phyloP scores from a whole-genome alignment of 305 asterid genomes.

The Striga hermonthica region DNA sequence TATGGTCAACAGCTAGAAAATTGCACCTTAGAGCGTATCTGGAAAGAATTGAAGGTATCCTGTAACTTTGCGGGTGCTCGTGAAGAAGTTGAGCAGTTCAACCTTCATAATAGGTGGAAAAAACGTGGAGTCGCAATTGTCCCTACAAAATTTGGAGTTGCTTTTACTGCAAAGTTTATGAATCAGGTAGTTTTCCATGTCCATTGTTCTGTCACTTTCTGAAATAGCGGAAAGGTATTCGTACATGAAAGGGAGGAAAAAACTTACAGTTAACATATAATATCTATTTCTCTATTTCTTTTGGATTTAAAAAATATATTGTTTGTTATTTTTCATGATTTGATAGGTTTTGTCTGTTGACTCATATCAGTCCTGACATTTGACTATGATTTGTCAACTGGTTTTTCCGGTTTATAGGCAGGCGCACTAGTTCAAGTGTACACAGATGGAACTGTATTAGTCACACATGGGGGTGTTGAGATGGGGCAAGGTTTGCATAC shows the following conservation, averaged over 20 bases:
- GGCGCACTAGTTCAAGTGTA: conserved; percentile 97
- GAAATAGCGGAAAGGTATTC: no score
- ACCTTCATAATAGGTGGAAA: conserved; percentile 71
- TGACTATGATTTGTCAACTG: conserved; percentile 23
- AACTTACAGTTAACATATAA: no score
- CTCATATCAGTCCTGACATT: conserved; percentile 11
- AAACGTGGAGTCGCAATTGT: conserved; percentile 84
- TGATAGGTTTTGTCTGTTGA: background rate
- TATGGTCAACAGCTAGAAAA: conserved; percentile 70
- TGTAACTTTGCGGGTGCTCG: conserved; percentile 47
- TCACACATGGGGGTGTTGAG: conserved; percentile 96
- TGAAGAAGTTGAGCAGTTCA: conserved; percentile 65
- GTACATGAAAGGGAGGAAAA: no score
- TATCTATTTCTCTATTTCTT: no score
- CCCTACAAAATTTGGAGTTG: conserved; percentile 92
- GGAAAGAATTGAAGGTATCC: conserved; percentile 74
- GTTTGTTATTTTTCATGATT: background rate
- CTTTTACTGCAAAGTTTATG: conserved; percentile 84
- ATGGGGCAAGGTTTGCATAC: conserved; percentile 99
- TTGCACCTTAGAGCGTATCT: conserved; percentile 68
- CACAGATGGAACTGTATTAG: conserved; percentile 95
- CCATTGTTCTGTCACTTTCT: background rate
- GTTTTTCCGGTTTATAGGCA: conserved; percentile 48
- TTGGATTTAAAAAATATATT: no score
- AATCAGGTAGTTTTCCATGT: conserved; percentile 66